phyloP scores from a whole-genome alignment of 2,329 filamentous ascomycete genomes.

The Phaeosphaeriaceae sp. region DNA sequence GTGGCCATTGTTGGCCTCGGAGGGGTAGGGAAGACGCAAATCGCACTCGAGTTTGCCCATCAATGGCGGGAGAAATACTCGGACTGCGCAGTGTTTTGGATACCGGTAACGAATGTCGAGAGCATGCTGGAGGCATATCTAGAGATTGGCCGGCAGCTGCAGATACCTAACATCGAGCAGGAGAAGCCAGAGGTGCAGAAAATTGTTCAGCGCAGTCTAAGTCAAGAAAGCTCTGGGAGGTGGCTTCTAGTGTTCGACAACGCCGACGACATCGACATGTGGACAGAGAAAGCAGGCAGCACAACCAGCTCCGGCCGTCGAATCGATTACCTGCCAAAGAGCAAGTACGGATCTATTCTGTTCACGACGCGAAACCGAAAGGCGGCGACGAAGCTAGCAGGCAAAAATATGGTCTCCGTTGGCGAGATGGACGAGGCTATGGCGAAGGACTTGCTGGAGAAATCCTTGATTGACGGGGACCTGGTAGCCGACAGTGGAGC shows the following conservation, averaged over 20 bases:
- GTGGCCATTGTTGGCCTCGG: too few relatives aligned
- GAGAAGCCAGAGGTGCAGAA: constrained; percentile 44
- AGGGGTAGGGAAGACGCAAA: too few relatives aligned
- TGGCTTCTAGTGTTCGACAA: constrained; percentile 57
- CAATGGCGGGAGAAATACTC: too few relatives aligned
- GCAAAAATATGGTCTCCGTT: constrained; percentile 24
- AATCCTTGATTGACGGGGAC: constrained; percentile 11
- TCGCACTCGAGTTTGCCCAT: too few relatives aligned
- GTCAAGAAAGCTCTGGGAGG: constrained; percentile 15
- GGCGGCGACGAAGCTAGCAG: constrained; percentile 12
- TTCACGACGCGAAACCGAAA: constrained; percentile 36
- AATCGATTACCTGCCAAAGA: constrained; percentile 40
- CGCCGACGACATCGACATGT: constrained; percentile 49
- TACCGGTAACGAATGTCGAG: too few relatives aligned
- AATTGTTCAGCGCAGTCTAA: constrained; percentile 46
- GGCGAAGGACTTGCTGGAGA: constrained; percentile 5
- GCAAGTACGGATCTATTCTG: constrained; percentile 34
- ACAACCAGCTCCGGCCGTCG: too few relatives aligned
- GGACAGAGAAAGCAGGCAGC: constrained; percentile 19
- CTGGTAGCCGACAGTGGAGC: constrained; percentile 3
- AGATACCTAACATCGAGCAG: constrained; percentile 9
- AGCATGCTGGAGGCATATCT: too few relatives aligned
- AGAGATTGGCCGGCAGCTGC: too few relatives aligned
- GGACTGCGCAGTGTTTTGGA: too few relatives aligned
- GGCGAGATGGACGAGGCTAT: constrained; percentile 12